These are phyloP conservation scores for Paracorniculantispora psalliotae DNA, from an alignment of 2,329 filamentous ascomycete genomes.

Conservation along the genomic window DNA sequence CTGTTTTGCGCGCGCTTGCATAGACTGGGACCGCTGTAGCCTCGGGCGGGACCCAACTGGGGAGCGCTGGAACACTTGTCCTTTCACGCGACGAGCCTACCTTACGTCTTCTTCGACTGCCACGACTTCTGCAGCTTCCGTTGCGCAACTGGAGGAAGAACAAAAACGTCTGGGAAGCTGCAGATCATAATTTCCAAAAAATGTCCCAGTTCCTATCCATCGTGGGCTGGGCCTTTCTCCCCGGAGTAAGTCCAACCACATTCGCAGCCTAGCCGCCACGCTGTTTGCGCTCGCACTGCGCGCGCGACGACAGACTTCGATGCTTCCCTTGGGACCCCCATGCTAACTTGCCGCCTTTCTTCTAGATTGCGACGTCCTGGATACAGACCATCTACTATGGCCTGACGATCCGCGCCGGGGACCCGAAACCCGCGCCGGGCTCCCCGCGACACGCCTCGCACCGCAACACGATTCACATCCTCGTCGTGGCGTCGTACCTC, in stretches of 20 bases:
- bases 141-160: background rate
- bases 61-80: conserved; percentile 6
- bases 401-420: conserved; percentile 82
- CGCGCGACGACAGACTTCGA: background rate
- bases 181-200: conserved; percentile 14
- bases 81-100: background rate
- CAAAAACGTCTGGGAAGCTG: background rate
- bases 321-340: background rate
- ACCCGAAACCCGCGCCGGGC: conserved; percentile 69
- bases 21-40: background rate
- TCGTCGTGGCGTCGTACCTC: conserved; percentile 79
- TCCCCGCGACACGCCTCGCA: conserved; percentile 65
- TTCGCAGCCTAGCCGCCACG: background rate
- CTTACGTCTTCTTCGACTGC: background rate
- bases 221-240: conserved; percentile 53
- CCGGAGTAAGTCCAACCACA: conserved; percentile 36
- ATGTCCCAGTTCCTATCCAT: conserved; percentile 52
- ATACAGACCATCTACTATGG: conserved; percentile 80
- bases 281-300: background rate
- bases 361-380: conserved; percentile 70
- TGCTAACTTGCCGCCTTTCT: conserved; percentile 15
- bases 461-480: conserved; percentile 75
- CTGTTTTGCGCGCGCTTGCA: background rate
- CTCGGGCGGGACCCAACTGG: background rate
- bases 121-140: background rate